These are phyloP conservation scores for Claviceps sp. DNA, from an alignment of 2,329 filamentous ascomycete species.

Conservation along the genomic window DNA sequence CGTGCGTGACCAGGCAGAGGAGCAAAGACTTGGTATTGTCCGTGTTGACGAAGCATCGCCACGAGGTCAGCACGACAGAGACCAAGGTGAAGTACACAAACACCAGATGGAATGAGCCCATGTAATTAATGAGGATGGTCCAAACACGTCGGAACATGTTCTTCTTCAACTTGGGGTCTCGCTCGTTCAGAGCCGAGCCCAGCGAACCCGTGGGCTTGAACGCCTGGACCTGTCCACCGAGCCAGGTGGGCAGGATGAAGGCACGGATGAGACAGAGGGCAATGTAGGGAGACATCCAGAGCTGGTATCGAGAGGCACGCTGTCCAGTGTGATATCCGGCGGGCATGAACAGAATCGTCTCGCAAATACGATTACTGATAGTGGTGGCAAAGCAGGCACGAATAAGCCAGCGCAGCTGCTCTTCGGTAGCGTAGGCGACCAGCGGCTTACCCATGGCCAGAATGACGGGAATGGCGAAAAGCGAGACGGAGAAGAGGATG, in stretches of 20 bases:
- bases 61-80: conserved; percentile 35
- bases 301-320: conserved; percentile 39
- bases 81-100: conserved; percentile 41
- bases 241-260: conserved; percentile 44
- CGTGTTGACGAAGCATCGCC: conserved; percentile 32
- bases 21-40: conserved; percentile 27
- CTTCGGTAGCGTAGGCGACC: conserved; percentile 38
- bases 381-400: conserved; percentile 39
- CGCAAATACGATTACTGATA: conserved; percentile 39
- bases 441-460: conserved; percentile 42
- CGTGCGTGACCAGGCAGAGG: conserved; percentile 42
- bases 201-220: conserved; percentile 50
- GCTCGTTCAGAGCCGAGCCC: conserved; percentile 42
- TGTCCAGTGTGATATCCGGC: conserved; percentile 46
- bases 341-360: conserved; percentile 44
- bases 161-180: conserved; percentile 36
- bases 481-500: conserved; percentile 37
- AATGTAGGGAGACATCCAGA: conserved; percentile 52
- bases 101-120: conserved; percentile 38
- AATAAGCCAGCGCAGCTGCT: conserved; percentile 45
- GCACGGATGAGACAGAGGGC: conserved; percentile 43
- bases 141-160: conserved; percentile 39
- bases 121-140: conserved; percentile 41
- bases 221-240: conserved; percentile 43
- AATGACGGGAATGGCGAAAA: conserved; percentile 46